Evolutionary conservation across 805 yeast genomes (phyloP), one percentile per base, ranked within the genome.

Genomic region (Metschnikowia cerradonensis): DNA sequence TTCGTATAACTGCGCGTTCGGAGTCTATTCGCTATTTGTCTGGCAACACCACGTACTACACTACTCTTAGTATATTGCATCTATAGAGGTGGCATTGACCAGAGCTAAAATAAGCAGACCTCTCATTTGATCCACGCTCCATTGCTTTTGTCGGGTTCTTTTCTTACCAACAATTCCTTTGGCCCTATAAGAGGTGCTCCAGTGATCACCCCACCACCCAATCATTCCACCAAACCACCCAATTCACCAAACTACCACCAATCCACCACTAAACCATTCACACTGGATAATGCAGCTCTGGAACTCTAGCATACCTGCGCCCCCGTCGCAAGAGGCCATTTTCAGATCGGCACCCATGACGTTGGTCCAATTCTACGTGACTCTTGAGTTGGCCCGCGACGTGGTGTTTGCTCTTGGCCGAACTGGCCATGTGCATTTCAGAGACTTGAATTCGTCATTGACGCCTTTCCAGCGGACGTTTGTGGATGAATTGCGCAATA

Each of bases 331-430:
- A 22, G 78, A 73, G 62, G 75, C 75, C 23, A 68, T 73, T 14
- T 73, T 72, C 57, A 59, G 80, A 43, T 73, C 78, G 23, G 79
- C 80, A 8, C 77, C 79, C 8, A 76, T 76, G 80, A 64, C 75
- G 2, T 60, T 76, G 41, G 78, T 76, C 13, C 80, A 76, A 52
- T 71, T 76, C 62, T 76, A 74, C 54, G 76, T 76, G 30, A 74
- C 80, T 20, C 67, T 68, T 15, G 80, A 76, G 55, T 59, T 73
- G 57, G 76, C 77, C 6, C 52, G 78, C 44, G 78, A 74, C 45
- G 67, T 72, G 50, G 76, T 72, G 17, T 62, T 61, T 42, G 64
- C 65, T 1, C 55, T 75, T 30, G 78, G 78, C 6, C 54, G 60
- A n/a, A 52, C 66, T 17, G 76, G 76, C 23, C 61, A 64, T 26